Percentiles rank a stretch among this genome's conserved stretches.
phyloP scores from a whole-genome alignment of 495 filamentous ascomycete species.

The Hyaloscypha hepaticicola region DNA sequence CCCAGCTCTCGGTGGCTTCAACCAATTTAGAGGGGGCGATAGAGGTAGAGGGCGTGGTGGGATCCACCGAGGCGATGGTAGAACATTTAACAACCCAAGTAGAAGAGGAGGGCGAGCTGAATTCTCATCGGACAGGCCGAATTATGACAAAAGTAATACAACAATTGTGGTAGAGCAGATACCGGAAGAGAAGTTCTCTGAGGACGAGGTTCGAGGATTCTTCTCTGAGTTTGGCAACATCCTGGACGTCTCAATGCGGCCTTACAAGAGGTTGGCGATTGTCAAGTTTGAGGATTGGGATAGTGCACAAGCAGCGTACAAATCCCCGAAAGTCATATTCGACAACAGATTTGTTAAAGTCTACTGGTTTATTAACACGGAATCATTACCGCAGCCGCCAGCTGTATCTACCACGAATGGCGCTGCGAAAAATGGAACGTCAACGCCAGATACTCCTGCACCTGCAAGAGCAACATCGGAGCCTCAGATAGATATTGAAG shows the following conservation, averaged over 20 bases:
- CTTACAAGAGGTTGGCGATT: conserved; percentile 74
- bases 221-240: conserved; percentile 86
- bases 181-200: conserved; percentile 79
- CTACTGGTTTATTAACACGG: conserved; percentile 79
- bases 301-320: conserved; percentile 77
- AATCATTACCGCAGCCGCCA: conserved; percentile 27
- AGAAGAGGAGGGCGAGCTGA: conserved; percentile 46
- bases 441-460: conserved; percentile 24
- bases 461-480: conserved; percentile 37
- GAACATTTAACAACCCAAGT: conserved; percentile 12
- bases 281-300: conserved; percentile 76
- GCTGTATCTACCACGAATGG: conserved; percentile 25
- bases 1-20: conserved; percentile 1
- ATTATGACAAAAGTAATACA: conserved; percentile 69
- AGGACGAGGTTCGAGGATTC: conserved; percentile 71
- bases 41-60: conserved; percentile 33
- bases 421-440: conserved; percentile 26
- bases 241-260: conserved; percentile 68
- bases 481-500: conserved; percentile 69
- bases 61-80: conserved; percentile 12
- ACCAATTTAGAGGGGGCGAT: conserved; percentile 27
- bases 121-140: conserved; percentile 75
- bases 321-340: conserved; percentile 91
- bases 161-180: conserved; percentile 92
- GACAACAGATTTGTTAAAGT: conserved; percentile 98